A percentile compares a stretch with the other conserved stretches of the same genome.
phyloP scores from a whole-genome alignment of 352 stramenopile species.

The Pythium folliculosum region DNA sequence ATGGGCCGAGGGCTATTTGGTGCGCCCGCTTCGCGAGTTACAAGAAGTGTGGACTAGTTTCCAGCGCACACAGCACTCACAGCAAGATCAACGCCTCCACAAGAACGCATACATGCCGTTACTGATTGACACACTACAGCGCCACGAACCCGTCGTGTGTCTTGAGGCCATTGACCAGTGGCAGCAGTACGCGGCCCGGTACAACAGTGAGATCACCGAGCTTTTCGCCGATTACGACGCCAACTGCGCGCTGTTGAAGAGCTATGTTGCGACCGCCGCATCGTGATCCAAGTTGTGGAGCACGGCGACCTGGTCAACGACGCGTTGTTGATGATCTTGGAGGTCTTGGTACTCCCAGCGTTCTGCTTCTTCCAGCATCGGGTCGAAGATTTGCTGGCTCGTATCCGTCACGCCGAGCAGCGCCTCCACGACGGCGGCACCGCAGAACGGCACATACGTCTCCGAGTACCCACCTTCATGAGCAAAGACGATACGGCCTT shows the following conservation, averaged over 20 bases:
- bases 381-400: conserved; percentile 53
- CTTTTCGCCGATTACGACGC: conserved; percentile 25
- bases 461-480: conserved; percentile 88
- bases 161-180: conserved; percentile 28
- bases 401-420: conserved; percentile 51
- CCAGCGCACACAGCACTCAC: conserved; percentile 9
- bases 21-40: conserved; percentile 20
- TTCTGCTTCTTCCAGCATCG: conserved; percentile 60
- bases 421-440: conserved; percentile 75
- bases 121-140: conserved; percentile 27
- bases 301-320: conserved; percentile 42
- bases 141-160: conserved; percentile 18
- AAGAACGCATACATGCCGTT: conserved; percentile 32
- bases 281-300: conserved; percentile 31
- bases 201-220: conserved; percentile 19
- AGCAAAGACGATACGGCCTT: conserved; percentile 65
- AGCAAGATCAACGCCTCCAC: conserved; percentile 27
- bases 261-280: conserved; percentile 7
- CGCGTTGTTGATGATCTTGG: conserved; percentile 64
- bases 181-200: conserved; percentile 18
- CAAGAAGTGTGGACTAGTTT: conserved; percentile 29
- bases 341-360: conserved; percentile 79
- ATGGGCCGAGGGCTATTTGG: conserved; percentile 20
- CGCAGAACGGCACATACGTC: conserved; percentile 91
- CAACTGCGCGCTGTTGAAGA: conserved; percentile 23